Evolutionary conservation across 495 filamentous ascomycete species (phyloP), one percentile per base, ranked within the genome.

Genomic region (Letharia columbiana): DNA sequence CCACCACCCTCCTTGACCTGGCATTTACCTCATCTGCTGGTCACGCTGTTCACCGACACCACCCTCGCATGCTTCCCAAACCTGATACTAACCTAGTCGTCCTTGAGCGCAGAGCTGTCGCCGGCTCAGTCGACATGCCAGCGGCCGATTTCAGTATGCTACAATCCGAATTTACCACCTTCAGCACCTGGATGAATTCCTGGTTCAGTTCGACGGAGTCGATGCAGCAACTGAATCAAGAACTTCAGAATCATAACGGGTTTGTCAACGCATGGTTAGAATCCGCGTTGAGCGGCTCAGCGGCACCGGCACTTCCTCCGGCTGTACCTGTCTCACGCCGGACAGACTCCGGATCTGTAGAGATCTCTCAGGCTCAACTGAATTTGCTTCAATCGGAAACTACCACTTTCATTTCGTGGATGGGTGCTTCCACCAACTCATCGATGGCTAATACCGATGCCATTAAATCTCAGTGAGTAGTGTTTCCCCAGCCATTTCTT

Each of bases 211-310:
- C 63, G 13, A 44, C 52, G 1, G 54, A 13, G 57, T 64, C 28
- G 39, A 66, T 57, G 64, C 63, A 57, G 40, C 66, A 63, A 57
- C 41, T 71, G 44, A 68, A 67, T 40, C 44, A 69, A 49, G 69
- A 71, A 56, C 23, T 71, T 44, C 59, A 66, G 64, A 63, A 58
- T 9, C 67, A 69, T 52, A 60, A 66, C 28, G 69, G 68, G 0
- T 70, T 65, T 62, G 65, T 69, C 20, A 63, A 62, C 23, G 65
- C 67, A 7, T 68, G 62, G 61, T 37, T 68, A 13, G 63, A 66
- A 54, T 54, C 23, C 10, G 44, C 61, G 23, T 50, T 31, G 54
- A 57, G 54, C 39, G 54, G 54, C 33, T 57, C 54, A 57, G 54
- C 54, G 39, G 31, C 33, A 57, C 54, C 54, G 13, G 54, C 54